Percentiles rank a stretch among this genome's conserved stretches.
These are phyloP conservation scores for Posidonia australis DNA, from an alignment of 106 monocot genomes.

Conservation along the genomic window DNA sequence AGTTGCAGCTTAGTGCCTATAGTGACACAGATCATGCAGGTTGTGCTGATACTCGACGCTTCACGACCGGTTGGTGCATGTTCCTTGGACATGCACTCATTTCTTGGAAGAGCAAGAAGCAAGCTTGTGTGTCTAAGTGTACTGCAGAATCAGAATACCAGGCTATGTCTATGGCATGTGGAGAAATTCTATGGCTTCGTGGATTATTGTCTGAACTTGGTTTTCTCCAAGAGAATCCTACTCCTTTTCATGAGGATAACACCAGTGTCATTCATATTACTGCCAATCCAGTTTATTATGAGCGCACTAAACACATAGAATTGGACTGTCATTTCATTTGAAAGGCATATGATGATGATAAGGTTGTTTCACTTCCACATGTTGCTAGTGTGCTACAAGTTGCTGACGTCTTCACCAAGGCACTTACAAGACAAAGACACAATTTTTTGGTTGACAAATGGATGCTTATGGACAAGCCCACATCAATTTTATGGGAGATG, in stretches of 20 bases:
- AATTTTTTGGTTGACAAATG: not conserved
- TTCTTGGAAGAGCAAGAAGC: too few species aligned
- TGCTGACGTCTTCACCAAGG: not conserved
- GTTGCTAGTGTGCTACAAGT: not conserved
- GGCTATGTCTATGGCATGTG: not conserved
- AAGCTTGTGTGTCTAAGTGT: too few species aligned
- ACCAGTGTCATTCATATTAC: not conserved
- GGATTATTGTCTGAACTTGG: not conserved
- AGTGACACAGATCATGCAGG: constrained; percentile 8
- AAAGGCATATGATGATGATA: not conserved
- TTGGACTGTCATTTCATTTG: too few species aligned
- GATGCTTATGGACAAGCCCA: too few species aligned
- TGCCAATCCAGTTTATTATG: not conserved
- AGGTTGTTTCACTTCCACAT: not conserved
- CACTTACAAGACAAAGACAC: not conserved
- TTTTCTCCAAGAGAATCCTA: not conserved
- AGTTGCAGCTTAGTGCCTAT: too few species aligned
- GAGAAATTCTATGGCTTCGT: not conserved
- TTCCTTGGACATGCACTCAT: constrained; percentile 11
- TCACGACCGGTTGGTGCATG: constrained; percentile 11
- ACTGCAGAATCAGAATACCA: too few species aligned
- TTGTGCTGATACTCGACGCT: not conserved
- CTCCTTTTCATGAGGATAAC: constrained; percentile 1
- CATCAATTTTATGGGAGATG: not conserved
- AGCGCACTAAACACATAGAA: too few species aligned